phyloP scores from a whole-genome alignment of 176 grass and related monocot genomes.

The Melocanna baccifera region DNA sequence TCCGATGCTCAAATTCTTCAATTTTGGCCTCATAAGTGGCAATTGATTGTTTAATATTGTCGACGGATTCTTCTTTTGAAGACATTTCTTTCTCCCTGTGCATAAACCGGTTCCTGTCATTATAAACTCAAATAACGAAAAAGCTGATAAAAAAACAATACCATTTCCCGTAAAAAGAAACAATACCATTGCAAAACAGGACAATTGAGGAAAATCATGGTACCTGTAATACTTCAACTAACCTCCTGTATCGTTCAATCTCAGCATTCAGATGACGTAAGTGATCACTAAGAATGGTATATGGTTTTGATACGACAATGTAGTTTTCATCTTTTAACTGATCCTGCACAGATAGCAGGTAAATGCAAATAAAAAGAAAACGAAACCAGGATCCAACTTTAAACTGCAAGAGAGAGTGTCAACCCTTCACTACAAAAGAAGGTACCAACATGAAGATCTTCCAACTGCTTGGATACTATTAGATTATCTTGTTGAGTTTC shows the following conservation, averaged over 20 bases:
- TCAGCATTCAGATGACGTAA: constrained; percentile 74
- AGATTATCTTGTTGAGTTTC: constrained; percentile 93
- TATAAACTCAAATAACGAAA: constrained; percentile 42
- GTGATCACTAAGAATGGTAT: constrained; percentile 63
- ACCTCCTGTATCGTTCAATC: constrained; percentile 58
- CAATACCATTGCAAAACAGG: constrained; percentile 1
- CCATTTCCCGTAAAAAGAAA: not conserved
- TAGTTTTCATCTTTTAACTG: constrained; percentile 86
- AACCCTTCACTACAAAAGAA: constrained; percentile 18
- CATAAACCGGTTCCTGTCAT: constrained; percentile 59
- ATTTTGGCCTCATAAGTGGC: constrained; percentile 72
- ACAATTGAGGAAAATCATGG: constrained; percentile 24
- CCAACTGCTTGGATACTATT: constrained; percentile 79
- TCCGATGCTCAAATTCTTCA: constrained; percentile 64
- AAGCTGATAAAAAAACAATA: constrained; percentile 2
- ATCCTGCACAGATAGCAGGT: constrained; percentile 32
- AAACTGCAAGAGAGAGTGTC: not conserved
- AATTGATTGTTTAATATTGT: constrained; percentile 61
- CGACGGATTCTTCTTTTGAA: constrained; percentile 57
- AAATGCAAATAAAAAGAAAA: constrained; percentile 7
- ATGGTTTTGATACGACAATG: constrained; percentile 72
- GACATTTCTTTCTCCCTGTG: constrained; percentile 80
- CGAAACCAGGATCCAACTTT: constrained; percentile 33
- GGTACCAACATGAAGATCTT: constrained; percentile 81
- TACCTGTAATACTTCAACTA: constrained; percentile 82